Conservation (phyloP, 225 moss, liverwort and hornwort species). For the Physcomitrium patens region DNA sequence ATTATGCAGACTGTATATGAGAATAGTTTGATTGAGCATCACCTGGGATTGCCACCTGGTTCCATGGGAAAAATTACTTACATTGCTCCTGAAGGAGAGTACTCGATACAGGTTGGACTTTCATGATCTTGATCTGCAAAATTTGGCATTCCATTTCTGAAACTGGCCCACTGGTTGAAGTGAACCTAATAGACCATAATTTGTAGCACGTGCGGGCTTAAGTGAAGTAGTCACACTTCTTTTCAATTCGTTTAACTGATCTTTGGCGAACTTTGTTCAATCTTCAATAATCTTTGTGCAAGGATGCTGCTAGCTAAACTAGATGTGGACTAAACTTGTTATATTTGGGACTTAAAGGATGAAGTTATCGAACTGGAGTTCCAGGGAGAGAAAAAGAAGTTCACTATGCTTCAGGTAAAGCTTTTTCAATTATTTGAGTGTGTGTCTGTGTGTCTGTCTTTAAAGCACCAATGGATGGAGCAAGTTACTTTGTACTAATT, state of each 20-base stretch:
- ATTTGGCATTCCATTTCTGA: background rate
- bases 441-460: background rate
- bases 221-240: background rate
- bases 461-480: background rate
- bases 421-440: background rate
- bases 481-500: constrained; percentile 9
- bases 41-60: constrained; percentile 85
- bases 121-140: constrained; percentile 22
- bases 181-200: background rate
- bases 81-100: constrained; percentile 74
- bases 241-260: background rate
- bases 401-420: constrained; percentile 80
- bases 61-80: constrained; percentile 83
- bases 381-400: constrained; percentile 84
- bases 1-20: constrained; percentile 74
- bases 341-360: constrained; percentile 47
- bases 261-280: background rate
- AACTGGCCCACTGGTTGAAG: background rate
- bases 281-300: background rate
- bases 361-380: constrained; percentile 92
- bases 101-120: constrained; percentile 60
- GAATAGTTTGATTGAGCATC: constrained; percentile 95
- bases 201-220: background rate
- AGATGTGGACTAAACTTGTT: constrained; percentile 22
- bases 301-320: constrained; percentile 4